phyloP scores from a whole-genome alignment of 192 early-diverging fungal genomes.

The Coemansia sp. region DNA sequence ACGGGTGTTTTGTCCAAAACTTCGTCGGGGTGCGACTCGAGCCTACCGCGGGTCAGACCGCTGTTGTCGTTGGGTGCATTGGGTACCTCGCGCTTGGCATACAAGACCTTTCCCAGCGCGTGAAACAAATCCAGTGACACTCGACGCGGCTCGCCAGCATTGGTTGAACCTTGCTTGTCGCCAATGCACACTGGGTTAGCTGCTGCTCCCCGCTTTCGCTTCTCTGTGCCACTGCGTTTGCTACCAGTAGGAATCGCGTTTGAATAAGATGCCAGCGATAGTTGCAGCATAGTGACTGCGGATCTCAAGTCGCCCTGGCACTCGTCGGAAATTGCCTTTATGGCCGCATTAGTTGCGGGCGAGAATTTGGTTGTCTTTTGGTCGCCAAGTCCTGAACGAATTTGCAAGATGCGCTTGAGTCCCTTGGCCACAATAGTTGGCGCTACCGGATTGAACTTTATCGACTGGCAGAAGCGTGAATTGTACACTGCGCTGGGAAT shows the following conservation, averaged over 20 bases:
- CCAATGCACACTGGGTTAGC: neutral
- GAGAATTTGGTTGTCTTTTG: conserved; percentile 10
- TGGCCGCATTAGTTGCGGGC: conserved; percentile 6
- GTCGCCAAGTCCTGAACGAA: conserved; percentile 11
- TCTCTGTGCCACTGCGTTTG: neutral
- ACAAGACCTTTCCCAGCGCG: conserved; percentile 65
- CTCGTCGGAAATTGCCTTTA: conserved; percentile 53
- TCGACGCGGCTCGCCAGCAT: conserved; percentile 19
- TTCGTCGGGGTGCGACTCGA: conserved; percentile 43
- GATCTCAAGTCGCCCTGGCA: conserved; percentile 64
- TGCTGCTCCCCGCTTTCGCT: neutral
- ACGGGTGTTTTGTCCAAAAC: conserved; percentile 60
- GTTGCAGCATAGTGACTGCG: conserved; percentile 63
- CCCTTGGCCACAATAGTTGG: conserved; percentile 65
- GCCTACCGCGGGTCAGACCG: conserved; percentile 15
- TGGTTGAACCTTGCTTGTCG: neutral
- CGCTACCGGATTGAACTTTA: conserved; percentile 66
- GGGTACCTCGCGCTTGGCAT: conserved; percentile 58
- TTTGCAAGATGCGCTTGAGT: conserved; percentile 51
- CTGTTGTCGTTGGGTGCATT: conserved; percentile 5
- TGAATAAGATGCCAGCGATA: conserved; percentile 10
- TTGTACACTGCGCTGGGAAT: conserved; percentile 30
- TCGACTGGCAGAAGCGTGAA: conserved; percentile 36
- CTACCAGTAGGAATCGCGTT: neutral
- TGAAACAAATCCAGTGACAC: conserved; percentile 62